These are phyloP conservation scores for Pyrrhoderma noxium DNA, from an alignment of 1,284 basidiomycete species.

Conservation along the genomic window DNA sequence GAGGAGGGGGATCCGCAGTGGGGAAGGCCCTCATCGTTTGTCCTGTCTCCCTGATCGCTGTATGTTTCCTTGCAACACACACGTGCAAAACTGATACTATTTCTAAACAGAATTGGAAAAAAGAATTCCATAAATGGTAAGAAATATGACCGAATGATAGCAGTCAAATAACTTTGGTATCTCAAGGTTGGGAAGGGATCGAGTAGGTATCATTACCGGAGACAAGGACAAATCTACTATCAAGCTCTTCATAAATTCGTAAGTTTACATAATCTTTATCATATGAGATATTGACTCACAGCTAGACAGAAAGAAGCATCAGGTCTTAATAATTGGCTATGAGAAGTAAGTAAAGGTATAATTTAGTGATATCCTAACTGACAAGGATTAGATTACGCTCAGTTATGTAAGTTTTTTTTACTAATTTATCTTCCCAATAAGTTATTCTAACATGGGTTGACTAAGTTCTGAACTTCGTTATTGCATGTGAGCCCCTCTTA, in stretches of 20 bases:
- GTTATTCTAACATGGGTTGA: background rate
- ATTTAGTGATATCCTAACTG: too few species aligned
- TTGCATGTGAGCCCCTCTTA: conserved; percentile 46
- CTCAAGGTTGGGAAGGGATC: conserved; percentile 67
- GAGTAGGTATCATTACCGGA: conserved; percentile 72
- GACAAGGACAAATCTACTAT: conserved; percentile 71
- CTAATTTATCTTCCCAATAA: too few species aligned
- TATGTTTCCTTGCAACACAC: conserved; percentile 29
- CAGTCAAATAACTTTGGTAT: conserved; percentile 2
- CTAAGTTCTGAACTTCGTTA: conserved; percentile 50
- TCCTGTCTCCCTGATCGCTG: conserved; percentile 86
- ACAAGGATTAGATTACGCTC: conserved; percentile 48
- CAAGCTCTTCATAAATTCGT: conserved; percentile 72
- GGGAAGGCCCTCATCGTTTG: conserved; percentile 89
- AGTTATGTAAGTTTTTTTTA: conserved; percentile 50
- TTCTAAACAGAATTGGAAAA: conserved; percentile 79
- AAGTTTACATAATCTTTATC: conserved; percentile 21
- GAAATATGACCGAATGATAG: background rate
- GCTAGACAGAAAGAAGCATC: conserved; percentile 54
- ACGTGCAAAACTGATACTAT: conserved; percentile 1
- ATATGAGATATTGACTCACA: background rate
- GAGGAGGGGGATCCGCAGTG: conserved; percentile 48
- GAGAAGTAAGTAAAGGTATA: conserved; percentile 40
- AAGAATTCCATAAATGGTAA: conserved; percentile 92
- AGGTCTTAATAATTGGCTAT: conserved; percentile 94